Evolutionary conservation across 1,139 yeast genomes (phyloP).

Genomic region (Kazachstania sp.): DNA sequence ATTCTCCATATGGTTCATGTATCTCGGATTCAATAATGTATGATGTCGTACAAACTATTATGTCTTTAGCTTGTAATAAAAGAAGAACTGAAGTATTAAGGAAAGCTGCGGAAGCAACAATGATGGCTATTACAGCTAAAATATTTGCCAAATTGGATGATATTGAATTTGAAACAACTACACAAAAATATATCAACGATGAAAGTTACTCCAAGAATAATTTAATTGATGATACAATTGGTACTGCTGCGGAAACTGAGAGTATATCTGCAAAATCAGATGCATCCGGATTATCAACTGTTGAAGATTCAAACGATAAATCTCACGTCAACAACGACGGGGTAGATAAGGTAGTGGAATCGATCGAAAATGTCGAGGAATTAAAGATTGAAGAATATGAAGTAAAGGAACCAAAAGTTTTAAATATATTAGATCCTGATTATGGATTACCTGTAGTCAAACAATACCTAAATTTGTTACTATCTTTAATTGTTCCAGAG

Average conservation of each 20-base stretch:
- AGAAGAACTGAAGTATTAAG: slow-evolving; percentile 84
- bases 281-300: neutral
- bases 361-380: neutral
- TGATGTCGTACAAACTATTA: slow-evolving; percentile 85
- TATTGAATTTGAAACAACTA: slow-evolving; percentile 40
- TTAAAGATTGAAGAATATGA: neutral
- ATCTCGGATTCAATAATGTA: slow-evolving; percentile 77
- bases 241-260: slow-evolving; percentile 11
- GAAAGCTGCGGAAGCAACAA: slow-evolving; percentile 81
- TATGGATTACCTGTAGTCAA: slow-evolving; percentile 35
- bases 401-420: neutral
- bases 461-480: slow-evolving; percentile 52
- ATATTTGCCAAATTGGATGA: slow-evolving; percentile 55
- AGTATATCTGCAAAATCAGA: slow-evolving; percentile 1
- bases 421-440: slow-evolving; percentile 8
- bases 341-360: neutral
- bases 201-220: slow-evolving; percentile 33
- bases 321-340: neutral
- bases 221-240: slow-evolving; percentile 32
- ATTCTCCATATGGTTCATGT: slow-evolving; percentile 53
- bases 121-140: slow-evolving; percentile 59
- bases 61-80: slow-evolving; percentile 88
- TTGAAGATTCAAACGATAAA: slow-evolving; percentile 1
- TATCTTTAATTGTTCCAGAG: slow-evolving; percentile 78
- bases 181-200: slow-evolving; percentile 29